Evolutionary conservation across 805 yeast genomes (phyloP).

Genomic region (Candida glaebosa): DNA sequence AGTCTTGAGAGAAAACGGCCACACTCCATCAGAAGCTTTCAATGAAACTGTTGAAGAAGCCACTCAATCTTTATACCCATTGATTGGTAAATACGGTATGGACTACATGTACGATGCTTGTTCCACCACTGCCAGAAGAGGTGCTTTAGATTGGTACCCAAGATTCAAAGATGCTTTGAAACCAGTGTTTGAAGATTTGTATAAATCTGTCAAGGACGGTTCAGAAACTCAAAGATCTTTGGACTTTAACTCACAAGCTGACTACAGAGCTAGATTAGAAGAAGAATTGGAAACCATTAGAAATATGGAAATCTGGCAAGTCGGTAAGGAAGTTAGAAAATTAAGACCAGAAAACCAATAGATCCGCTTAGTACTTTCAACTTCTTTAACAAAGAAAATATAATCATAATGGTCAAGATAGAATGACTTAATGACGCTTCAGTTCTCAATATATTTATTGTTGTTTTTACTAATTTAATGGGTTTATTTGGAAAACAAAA

Average conservation of each 20-base stretch:
- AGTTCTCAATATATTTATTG: slow-evolving; percentile 19
- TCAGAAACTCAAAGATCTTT: slow-evolving; percentile 96
- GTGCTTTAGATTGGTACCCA: slow-evolving; percentile 99
- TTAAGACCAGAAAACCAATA: slow-evolving; percentile 98
- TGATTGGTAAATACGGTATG: slow-evolving; percentile 99
- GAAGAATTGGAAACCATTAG: slow-evolving; percentile 90
- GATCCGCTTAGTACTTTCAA: slow-evolving; percentile 12
- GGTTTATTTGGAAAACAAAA: slow-evolving; percentile 15
- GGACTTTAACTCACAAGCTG: slow-evolving; percentile 97
- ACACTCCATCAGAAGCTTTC: slow-evolving; percentile 99
- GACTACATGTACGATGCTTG: slow-evolving; percentile 99
- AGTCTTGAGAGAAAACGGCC: slow-evolving; percentile 99
- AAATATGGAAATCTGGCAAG: slow-evolving; percentile 98
- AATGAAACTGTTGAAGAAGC: slow-evolving; percentile 99
- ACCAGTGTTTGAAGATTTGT: slow-evolving; percentile 96
- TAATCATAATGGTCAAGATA: slow-evolving; percentile 26
- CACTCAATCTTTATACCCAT: slow-evolving; percentile 98
- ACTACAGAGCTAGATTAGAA: slow-evolving; percentile 96
- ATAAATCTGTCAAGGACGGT: slow-evolving; percentile 94
- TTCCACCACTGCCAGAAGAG: slow-evolving; percentile 99
- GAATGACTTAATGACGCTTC: slow-evolving; percentile 36
- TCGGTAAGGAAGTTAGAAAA: slow-evolving; percentile 99
- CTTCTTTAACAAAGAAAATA: background rate
- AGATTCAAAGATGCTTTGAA: slow-evolving; percentile 97
- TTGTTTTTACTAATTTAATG: slow-evolving; percentile 12